phyloP scores from a whole-genome alignment of 2,329 filamentous ascomycete genomes.

The Ceratocystis diversiconidia region DNA sequence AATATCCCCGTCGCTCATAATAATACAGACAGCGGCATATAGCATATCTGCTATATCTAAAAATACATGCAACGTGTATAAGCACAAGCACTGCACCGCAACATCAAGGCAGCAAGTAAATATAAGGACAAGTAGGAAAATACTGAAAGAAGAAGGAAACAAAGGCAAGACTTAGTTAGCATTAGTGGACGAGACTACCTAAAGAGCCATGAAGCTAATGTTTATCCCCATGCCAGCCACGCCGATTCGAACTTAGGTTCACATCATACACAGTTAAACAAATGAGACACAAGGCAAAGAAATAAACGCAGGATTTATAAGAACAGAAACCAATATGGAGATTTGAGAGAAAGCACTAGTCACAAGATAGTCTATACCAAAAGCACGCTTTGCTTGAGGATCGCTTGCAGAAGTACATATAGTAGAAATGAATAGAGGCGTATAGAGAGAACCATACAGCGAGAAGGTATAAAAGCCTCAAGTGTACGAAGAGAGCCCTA shows the following conservation, averaged over 20 bases:
- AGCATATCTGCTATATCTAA: background rate
- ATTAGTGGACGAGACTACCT: no score
- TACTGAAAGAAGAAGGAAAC: background rate
- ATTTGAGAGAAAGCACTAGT: background rate
- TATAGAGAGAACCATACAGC: background rate
- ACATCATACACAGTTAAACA: background rate
- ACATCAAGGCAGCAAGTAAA: background rate
- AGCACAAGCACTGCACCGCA: background rate
- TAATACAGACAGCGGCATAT: background rate
- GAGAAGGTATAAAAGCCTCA: background rate
- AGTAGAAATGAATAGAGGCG: background rate
- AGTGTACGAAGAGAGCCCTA: background rate
- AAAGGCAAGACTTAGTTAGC: no score
- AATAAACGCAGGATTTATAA: background rate
- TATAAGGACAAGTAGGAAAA: background rate
- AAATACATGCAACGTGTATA: background rate
- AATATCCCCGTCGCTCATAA: background rate
- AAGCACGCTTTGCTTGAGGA: background rate
- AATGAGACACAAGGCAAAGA: background rate
- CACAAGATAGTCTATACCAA: no score
- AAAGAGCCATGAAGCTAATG: no score
- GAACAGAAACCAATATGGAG: background rate
- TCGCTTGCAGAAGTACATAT: background rate
- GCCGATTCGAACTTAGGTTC: no score
- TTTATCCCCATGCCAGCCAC: no score